Evolutionary conservation across 2,329 filamentous ascomycete species (phyloP).

Genomic region (Fusarium sp.): DNA sequence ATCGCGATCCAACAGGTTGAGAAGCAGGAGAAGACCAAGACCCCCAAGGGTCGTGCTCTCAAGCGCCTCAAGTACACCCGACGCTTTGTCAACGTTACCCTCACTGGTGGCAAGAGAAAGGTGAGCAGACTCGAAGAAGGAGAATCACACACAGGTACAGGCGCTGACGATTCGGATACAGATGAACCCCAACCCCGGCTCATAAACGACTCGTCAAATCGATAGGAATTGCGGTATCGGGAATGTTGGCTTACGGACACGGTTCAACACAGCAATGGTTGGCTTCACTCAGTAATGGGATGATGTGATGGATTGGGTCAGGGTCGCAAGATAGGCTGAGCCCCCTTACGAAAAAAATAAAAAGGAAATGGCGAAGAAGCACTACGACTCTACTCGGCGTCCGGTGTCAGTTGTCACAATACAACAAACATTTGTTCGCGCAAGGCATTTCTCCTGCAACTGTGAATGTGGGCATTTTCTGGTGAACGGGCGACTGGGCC

Average conservation of each 20-base stretch:
- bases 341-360: conserved; percentile 40
- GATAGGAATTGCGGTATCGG: conserved; percentile 42
- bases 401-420: conserved; percentile 55
- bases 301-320: conserved; percentile 51
- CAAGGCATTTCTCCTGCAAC: neutral
- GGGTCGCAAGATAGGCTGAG: conserved; percentile 51
- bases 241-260: conserved; percentile 45
- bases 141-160: neutral
- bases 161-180: conserved; percentile 55
- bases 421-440: conserved; percentile 50
- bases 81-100: conserved; percentile 97
- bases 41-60: conserved; percentile 95
- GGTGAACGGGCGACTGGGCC: neutral
- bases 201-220: conserved; percentile 58
- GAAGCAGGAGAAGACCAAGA: conserved; percentile 95
- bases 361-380: conserved; percentile 50
- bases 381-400: conserved; percentile 52
- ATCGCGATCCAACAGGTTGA: conserved; percentile 70
- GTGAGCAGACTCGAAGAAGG: conserved; percentile 58
- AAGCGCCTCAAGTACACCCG: conserved; percentile 97
- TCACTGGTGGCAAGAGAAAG: conserved; percentile 99
- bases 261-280: conserved; percentile 45
- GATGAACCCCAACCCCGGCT: conserved; percentile 90
- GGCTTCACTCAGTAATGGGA: conserved; percentile 46
- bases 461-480: conserved; percentile 24